phyloP scores from a whole-genome alignment of 441 rosid species.

The Monsonia emarginata region DNA sequence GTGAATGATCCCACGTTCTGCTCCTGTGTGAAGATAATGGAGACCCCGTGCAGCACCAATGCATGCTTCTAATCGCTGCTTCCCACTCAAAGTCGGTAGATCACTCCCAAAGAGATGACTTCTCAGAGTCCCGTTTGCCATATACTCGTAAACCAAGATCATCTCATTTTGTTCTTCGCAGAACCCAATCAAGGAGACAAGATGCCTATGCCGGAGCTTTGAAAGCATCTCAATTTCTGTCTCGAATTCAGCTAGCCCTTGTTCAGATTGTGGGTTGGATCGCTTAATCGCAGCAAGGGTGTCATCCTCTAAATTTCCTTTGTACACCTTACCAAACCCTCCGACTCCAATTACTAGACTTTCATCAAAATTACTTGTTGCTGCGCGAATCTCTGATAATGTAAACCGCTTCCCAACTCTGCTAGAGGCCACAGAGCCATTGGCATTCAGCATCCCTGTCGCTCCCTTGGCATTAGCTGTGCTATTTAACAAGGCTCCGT shows the following conservation, averaged over 20 bases:
- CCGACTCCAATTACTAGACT: slow-evolving; percentile 81
- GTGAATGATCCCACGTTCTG: slow-evolving; percentile 88
- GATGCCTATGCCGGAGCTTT: slow-evolving; percentile 88
- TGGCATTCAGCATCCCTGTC: slow-evolving; percentile 62
- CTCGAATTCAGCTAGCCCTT: slow-evolving; percentile 95
- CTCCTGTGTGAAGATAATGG: slow-evolving; percentile 91
- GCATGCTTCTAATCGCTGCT: slow-evolving; percentile 87
- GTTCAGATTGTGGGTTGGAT: slow-evolving; percentile 94
- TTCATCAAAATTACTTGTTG: slow-evolving; percentile 86
- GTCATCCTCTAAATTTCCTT: slow-evolving; percentile 82
- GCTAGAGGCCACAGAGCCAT: slow-evolving; percentile 60
- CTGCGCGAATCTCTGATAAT: slow-evolving; percentile 83
- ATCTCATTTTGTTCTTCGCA: slow-evolving; percentile 92
- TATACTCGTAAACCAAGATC: slow-evolving; percentile 85
- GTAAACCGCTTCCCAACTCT: slow-evolving; percentile 71
- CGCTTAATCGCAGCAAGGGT: slow-evolving; percentile 81
- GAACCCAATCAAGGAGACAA: slow-evolving; percentile 91
- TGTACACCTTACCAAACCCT: slow-evolving; percentile 89
- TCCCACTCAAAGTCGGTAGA: slow-evolving; percentile 74
- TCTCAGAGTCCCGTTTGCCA: slow-evolving; percentile 95
- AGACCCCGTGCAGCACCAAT: slow-evolving; percentile 94
- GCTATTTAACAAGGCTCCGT: slow-evolving; percentile 34
- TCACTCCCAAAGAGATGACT: slow-evolving; percentile 87
- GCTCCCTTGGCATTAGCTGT: slow-evolving; percentile 43
- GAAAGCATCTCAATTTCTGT: slow-evolving; percentile 96